Evolutionary conservation across 257 asterid species (phyloP).

Genomic region (Jacaranda copaia): DNA sequence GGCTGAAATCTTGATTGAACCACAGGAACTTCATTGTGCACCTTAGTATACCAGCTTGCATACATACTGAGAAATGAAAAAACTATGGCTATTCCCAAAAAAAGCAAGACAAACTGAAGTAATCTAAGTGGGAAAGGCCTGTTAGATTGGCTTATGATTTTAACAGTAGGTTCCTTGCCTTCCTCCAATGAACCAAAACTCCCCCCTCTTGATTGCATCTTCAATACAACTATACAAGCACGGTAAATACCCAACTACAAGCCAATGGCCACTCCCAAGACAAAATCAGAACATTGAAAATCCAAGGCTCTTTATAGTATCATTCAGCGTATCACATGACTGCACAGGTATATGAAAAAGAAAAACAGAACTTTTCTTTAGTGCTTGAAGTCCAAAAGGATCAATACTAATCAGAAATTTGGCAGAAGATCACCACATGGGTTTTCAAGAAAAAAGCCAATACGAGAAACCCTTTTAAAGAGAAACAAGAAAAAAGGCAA

Average conservation of each 20-base stretch:
- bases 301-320: not conserved
- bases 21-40: slow-evolving; percentile 53
- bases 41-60: slow-evolving; percentile 54
- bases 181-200: slow-evolving; percentile 75
- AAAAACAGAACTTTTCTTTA: slow-evolving; percentile 19
- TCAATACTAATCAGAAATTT: not conserved
- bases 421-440: slow-evolving; percentile 22
- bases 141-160: slow-evolving; percentile 47
- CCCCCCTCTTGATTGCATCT: slow-evolving; percentile 75
- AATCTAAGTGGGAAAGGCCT: slow-evolving; percentile 72
- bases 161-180: slow-evolving; percentile 55
- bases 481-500: not conserved
- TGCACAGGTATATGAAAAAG: slow-evolving; percentile 21
- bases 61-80: slow-evolving; percentile 72
- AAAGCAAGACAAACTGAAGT: slow-evolving; percentile 70
- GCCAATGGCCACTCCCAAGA: slow-evolving; percentile 20
- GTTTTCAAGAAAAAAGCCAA: slow-evolving; percentile 22
- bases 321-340: slow-evolving; percentile 22
- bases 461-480: slow-evolving; percentile 2
- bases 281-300: slow-evolving; percentile 24
- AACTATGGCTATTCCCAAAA: slow-evolving; percentile 72
- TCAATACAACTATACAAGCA: slow-evolving; percentile 32
- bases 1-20: slow-evolving; percentile 51
- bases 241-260: slow-evolving; percentile 18
- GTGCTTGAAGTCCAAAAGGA: not conserved